phyloP scores from a whole-genome alignment of 768 basidiomycete genomes.

The Lanmaoa rubissima region DNA sequence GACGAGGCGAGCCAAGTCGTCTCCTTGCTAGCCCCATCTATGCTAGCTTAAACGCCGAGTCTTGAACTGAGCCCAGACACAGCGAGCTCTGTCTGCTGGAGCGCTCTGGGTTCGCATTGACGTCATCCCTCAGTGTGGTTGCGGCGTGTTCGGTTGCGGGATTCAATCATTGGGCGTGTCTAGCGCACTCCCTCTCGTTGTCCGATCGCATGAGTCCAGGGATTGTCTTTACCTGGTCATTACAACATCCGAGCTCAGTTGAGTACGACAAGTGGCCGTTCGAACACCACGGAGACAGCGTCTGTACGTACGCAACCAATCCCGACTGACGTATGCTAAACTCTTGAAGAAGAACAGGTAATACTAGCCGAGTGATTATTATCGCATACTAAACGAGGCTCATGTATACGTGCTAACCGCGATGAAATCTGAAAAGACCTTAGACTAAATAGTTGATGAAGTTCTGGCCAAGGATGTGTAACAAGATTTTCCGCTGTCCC shows the following conservation, averaged over 20 bases:
- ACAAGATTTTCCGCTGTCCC: too few relatives aligned
- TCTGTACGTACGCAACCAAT: not conserved
- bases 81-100: not conserved
- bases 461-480: too few relatives aligned
- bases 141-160: conserved; percentile 9
- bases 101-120: not conserved
- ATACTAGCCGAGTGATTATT: not conserved
- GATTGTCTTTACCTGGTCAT: not conserved
- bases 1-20: not conserved
- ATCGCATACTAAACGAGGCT: not conserved
- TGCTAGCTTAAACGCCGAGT: not conserved
- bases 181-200: not conserved
- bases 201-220: not conserved
- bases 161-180: not conserved
- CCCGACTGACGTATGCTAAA: not conserved
- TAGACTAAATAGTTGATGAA: too few relatives aligned
- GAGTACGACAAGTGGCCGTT: not conserved
- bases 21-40: too few relatives aligned
- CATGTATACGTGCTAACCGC: too few relatives aligned
- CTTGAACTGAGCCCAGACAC: not conserved
- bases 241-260: not conserved
- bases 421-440: too few relatives aligned
- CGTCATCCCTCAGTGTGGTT: not conserved
- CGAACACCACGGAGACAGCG: not conserved
- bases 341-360: not conserved